Evolutionary conservation across 306 rosid species (phyloP).

Genomic region (Rosa rugosa): DNA sequence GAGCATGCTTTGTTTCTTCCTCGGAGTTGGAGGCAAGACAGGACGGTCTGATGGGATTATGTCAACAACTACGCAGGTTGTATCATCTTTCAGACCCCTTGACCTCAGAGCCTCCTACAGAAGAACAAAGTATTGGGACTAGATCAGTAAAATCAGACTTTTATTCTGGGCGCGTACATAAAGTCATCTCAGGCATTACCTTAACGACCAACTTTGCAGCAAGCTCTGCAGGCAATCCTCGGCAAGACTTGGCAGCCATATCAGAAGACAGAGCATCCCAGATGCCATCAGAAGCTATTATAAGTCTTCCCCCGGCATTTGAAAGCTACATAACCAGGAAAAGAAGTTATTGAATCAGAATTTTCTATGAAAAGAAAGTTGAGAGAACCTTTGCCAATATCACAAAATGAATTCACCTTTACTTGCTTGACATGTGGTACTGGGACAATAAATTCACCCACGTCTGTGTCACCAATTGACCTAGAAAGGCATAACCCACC

Average conservation of each 20-base stretch:
- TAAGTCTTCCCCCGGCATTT: slow-evolving; percentile 88
- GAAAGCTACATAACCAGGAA: slow-evolving; percentile 62
- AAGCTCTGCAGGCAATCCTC: slow-evolving; percentile 96
- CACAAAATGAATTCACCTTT: slow-evolving; percentile 53
- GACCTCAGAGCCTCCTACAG: slow-evolving; percentile 91
- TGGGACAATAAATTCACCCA: slow-evolving; percentile 97
- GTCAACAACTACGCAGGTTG: slow-evolving; percentile 97
- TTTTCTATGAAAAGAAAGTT: slow-evolving; percentile 4
- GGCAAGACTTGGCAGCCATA: slow-evolving; percentile 81
- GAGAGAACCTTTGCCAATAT: slow-evolving; percentile 15
- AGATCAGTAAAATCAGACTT: slow-evolving; percentile 20
- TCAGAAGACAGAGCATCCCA: slow-evolving; percentile 97
- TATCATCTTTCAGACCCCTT: slow-evolving; percentile 97
- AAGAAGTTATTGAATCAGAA: slow-evolving; percentile 21
- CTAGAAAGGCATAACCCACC: slow-evolving; percentile 99
- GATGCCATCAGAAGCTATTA: slow-evolving; percentile 98
- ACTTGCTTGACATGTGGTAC: slow-evolving; percentile 99
- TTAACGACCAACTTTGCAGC: slow-evolving; percentile 98
- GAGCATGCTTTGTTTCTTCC: slow-evolving; percentile 69
- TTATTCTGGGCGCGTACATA: slow-evolving; percentile 11
- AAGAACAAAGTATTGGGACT: slow-evolving; percentile 20
- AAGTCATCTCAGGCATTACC: slow-evolving; percentile 46
- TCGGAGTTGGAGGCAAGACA: slow-evolving; percentile 66
- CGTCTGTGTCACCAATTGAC: slow-evolving; percentile 97
- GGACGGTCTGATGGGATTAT: slow-evolving; percentile 82